Conservation (phyloP, 2,329 filamentous ascomycete genomes). For the Fusarium luffae region DNA sequence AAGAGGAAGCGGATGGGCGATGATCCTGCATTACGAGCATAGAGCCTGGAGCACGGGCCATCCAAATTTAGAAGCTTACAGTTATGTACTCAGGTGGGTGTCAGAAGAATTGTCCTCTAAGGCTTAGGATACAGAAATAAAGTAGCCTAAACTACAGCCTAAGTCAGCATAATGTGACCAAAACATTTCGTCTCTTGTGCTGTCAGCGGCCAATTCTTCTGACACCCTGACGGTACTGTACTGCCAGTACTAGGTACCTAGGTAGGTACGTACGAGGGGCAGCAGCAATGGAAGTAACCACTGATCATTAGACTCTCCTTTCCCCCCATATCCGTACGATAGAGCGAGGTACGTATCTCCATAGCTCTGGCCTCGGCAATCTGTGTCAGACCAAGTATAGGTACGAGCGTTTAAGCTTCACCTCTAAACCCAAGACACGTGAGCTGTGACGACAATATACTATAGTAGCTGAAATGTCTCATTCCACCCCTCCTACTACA, state of each 20-base stretch:
- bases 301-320: not conserved
- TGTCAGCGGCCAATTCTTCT: too few relatives aligned
- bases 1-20: constrained; percentile 24
- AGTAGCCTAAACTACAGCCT: too few relatives aligned
- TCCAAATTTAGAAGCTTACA: constrained; percentile 29
- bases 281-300: constrained; percentile 8
- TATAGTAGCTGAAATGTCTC: constrained; percentile 33
- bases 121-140: too few relatives aligned
- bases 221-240: too few relatives aligned
- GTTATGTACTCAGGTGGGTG: not conserved
- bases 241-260: too few relatives aligned
- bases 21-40: constrained; percentile 26
- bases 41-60: constrained; percentile 37
- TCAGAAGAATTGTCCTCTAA: too few relatives aligned
- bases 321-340: not conserved
- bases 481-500: constrained; percentile 18
- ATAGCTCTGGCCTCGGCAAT: constrained; percentile 20
- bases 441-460: constrained; percentile 26
- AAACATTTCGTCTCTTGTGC: too few relatives aligned
- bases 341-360: constrained; percentile 15
- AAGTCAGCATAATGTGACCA: too few relatives aligned
- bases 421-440: constrained; percentile 23
- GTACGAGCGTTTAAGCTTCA: constrained; percentile 17
- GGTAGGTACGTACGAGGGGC: constrained; percentile 21
- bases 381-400: constrained; percentile 18